Evolutionary conservation across 306 rosid genomes (phyloP).

Genomic region (Argentina anserina): DNA sequence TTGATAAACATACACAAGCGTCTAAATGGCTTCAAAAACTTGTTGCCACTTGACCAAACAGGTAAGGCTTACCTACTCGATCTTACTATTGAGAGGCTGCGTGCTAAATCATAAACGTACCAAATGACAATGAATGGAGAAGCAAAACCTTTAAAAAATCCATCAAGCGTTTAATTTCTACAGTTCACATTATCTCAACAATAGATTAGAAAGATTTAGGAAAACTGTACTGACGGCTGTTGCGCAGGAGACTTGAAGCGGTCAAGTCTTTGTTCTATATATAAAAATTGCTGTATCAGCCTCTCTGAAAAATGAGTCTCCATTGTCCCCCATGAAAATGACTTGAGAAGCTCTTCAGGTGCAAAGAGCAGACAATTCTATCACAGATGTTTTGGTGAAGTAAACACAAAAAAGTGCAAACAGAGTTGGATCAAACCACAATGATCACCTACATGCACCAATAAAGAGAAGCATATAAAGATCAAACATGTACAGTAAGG

Average conservation of each 20-base stretch:
- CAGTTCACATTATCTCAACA: background rate
- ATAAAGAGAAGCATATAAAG: background rate
- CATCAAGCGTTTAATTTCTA: background rate
- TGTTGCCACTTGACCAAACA: background rate
- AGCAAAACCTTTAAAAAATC: background rate
- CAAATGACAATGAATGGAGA: background rate
- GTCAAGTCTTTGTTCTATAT: conserved; percentile 28
- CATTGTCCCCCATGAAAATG: conserved; percentile 38
- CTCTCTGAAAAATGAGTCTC: background rate
- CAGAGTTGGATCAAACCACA: conserved; percentile 11
- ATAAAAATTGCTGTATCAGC: background rate
- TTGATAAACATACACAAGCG: background rate
- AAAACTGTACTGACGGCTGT: conserved; percentile 17
- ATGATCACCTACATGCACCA: background rate
- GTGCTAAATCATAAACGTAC: background rate
- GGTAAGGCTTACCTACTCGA: background rate
- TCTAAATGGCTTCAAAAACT: background rate
- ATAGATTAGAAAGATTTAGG: background rate
- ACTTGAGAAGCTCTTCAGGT: conserved; percentile 2
- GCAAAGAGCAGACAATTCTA: conserved; percentile 28
- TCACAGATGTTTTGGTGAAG: conserved; percentile 14
- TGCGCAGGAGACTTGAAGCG: background rate
- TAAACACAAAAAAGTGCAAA: conserved; percentile 21
- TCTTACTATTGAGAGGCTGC: background rate
- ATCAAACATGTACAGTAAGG: background rate